Evolutionary conservation across 2,329 filamentous ascomycete species (phyloP).

Genomic region (Pseudogymnoascus sp.): DNA sequence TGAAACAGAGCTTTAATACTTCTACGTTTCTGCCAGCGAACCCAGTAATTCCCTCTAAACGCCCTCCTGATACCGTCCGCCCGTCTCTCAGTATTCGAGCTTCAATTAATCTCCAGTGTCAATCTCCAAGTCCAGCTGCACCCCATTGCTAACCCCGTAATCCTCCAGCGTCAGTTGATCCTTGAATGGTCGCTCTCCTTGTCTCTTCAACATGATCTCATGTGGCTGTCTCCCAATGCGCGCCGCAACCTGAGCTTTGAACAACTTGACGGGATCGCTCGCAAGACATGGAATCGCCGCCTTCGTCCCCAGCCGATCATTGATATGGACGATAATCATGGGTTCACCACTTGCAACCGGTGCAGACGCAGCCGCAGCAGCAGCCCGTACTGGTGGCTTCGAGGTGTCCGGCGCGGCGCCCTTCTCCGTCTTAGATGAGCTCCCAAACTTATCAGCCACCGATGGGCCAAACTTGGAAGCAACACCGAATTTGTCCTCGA

Average conservation of each 20-base stretch:
- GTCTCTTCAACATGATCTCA: conserved; percentile 85
- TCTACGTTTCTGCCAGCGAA: not conserved
- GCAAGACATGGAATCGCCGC: conserved; percentile 84
- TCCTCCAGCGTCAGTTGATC: conserved; percentile 80
- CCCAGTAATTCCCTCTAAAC: not conserved
- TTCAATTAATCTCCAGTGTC: conserved; percentile 27
- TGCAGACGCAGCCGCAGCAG: conserved; percentile 18
- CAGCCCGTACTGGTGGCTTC: conserved; percentile 18
- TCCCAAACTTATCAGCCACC: conserved; percentile 13
- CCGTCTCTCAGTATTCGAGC: not conserved
- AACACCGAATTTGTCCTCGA: conserved; percentile 25
- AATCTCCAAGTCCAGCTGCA: conserved; percentile 37
- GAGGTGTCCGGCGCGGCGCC: conserved; percentile 4
- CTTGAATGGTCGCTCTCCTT: conserved; percentile 90
- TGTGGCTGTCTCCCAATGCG: conserved; percentile 82
- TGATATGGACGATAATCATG: conserved; percentile 91
- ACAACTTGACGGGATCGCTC: conserved; percentile 72
- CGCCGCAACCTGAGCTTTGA: conserved; percentile 87
- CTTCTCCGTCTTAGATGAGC: conserved; percentile 11
- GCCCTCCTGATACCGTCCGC: not conserved
- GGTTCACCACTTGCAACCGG: conserved; percentile 45
- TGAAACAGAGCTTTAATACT: not conserved
- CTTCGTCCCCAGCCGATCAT: conserved; percentile 94
- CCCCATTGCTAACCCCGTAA: conserved; percentile 89
- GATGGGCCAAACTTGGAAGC: conserved; percentile 23